Conservation (phyloP, 202 grass and related monocot genomes). For the Musa balbisiana region DNA sequence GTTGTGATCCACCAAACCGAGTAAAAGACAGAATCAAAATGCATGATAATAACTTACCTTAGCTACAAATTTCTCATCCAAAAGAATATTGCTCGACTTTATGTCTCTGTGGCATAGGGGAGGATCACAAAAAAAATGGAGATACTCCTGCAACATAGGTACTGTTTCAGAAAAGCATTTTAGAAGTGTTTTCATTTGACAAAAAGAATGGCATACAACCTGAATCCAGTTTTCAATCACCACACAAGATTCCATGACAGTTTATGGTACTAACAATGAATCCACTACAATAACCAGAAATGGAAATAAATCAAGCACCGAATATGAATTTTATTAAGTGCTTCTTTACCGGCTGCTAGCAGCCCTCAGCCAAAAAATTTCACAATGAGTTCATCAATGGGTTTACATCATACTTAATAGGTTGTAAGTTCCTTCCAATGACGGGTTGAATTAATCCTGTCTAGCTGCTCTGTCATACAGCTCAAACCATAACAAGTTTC, state of each 20-base stretch:
- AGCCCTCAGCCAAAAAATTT: no score
- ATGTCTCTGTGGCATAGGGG: slow-evolving; percentile 95
- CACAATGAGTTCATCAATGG: no score
- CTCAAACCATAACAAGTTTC: no score
- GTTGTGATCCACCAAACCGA: neutral
- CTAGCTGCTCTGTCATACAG: no score
- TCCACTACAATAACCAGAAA: neutral
- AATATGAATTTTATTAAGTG: no score
- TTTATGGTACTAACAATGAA: neutral
- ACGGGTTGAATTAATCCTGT: no score
- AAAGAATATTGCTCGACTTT: slow-evolving; percentile 98
- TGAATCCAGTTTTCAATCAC: neutral
- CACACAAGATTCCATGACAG: neutral
- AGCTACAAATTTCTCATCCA: slow-evolving; percentile 87
- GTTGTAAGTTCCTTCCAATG: no score
- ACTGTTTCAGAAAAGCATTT: neutral
- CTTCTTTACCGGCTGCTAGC: no score
- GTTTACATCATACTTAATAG: no score
- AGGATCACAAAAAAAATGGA: slow-evolving; percentile 97
- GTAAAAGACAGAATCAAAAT: neutral
- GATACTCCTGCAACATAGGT: slow-evolving; percentile 75
- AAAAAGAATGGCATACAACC: neutral
- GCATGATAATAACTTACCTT: slow-evolving; percentile 42
- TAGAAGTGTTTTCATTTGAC: neutral
- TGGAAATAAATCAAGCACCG: no score